Evolutionary conservation across 495 filamentous ascomycete genomes (phyloP), one percentile per base, ranked within the genome.

Genomic region (Astrothelium subdiscretum): DNA sequence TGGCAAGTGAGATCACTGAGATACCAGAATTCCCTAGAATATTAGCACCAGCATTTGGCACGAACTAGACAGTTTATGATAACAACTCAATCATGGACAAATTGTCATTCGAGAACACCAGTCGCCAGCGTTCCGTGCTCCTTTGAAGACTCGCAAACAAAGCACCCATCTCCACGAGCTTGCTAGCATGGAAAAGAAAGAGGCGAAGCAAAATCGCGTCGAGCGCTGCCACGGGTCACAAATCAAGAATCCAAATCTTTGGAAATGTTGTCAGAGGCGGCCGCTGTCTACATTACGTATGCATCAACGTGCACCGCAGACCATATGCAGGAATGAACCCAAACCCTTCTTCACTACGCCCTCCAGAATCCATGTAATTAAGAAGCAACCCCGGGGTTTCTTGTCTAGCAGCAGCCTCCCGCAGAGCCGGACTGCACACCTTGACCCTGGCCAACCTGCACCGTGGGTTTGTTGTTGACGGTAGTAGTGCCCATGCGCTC

Each of bases 401-500:
- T n/a, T n/a, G n/a, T 81, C 78, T 96, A 99, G 80, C 94, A 99
- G 85, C 94, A 99, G 69, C 92, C 90, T 68, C 89, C 85, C 66
- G 85, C 88, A 62, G 89, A 90, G 69, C 89, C 89, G 75, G 88
- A 92, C 74, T 94, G 89, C 68, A 97, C 92, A 70, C 92, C 91
- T 74, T 94, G 90, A 68, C 95, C 95, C 72, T 89, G 87, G 54
- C 89, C 86, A 65, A 99, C 94, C 70, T 95, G 90, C 71, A 99
- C 91, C 64, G 90, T 95, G 59, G 92, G 91, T 80, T 99, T 99
- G 81, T 95, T 96, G 81, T 97, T 95, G 76, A 91, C 90, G 63
- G 91, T 92, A 27, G 91, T 89, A 63, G 90, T 96, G 70, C 94
- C 94, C 94, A 97, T 97, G 67, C 95, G 87, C 79, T 99, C 95